These are phyloP conservation scores for Chrysoporthe deuterocubensis DNA, from an alignment of 2,329 filamentous ascomycete species.

Conservation along the genomic window DNA sequence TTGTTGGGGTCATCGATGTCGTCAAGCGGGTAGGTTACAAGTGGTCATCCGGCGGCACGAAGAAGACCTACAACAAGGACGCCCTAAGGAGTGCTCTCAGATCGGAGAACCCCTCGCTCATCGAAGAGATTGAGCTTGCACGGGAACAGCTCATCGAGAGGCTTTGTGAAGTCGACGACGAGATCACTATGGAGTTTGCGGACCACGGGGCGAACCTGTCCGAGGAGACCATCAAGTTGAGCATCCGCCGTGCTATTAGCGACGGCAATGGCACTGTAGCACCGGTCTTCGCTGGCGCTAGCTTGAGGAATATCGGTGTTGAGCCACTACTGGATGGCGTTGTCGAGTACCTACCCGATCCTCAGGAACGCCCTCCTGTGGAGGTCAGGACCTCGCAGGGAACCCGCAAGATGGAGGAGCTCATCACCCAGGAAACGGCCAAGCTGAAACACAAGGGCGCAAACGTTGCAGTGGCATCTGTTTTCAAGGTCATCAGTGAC, in stretches of 20 bases:
- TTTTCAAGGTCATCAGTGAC: constrained; percentile 97
- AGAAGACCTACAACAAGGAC: constrained; percentile 36
- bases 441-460: constrained; percentile 42
- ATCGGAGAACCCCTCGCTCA: constrained; percentile 60
- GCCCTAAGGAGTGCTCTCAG: constrained; percentile 43
- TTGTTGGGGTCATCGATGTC: constrained; percentile 84
- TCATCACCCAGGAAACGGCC: constrained; percentile 40
- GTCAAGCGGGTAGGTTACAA: constrained; percentile 74
- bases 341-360: constrained; percentile 83
- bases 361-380: constrained; percentile 77
- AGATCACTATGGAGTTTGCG: constrained; percentile 82
- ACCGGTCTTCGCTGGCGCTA: constrained; percentile 88
- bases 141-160: constrained; percentile 79
- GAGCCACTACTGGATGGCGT: constrained; percentile 90
- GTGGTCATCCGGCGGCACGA: constrained; percentile 60
- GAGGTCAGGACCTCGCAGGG: constrained; percentile 71
- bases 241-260: constrained; percentile 73
- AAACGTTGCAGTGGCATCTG: constrained; percentile 59
- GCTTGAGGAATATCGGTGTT: constrained; percentile 91
- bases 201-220: constrained; percentile 77
- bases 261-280: constrained; percentile 73
- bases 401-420: constrained; percentile 49
- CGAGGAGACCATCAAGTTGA: constrained; percentile 67
- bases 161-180: constrained; percentile 86
- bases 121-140: constrained; percentile 73